Conservation (phyloP, 352 stramenopile genomes). For the Globisporangium middletonii region DNA sequence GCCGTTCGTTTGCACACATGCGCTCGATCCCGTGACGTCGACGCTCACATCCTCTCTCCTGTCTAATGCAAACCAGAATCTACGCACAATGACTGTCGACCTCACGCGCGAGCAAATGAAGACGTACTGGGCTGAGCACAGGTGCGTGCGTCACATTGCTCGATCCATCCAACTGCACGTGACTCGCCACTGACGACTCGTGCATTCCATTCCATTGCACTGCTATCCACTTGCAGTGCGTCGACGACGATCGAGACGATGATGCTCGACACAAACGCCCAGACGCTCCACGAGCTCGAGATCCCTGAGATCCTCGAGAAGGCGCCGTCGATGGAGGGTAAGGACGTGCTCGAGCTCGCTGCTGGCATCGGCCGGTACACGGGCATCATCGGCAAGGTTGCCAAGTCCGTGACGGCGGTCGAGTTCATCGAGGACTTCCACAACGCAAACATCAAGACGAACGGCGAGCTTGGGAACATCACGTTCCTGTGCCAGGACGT, state of each 20-base stretch:
- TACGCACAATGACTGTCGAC: conserved; percentile 39
- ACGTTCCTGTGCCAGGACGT: conserved; percentile 67
- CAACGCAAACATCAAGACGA: conserved; percentile 40
- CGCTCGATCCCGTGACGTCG: no score
- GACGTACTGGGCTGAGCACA: conserved; percentile 77
- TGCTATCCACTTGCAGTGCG: not conserved
- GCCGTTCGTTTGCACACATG: no score
- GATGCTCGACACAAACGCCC: conserved; percentile 82
- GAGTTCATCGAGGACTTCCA: conserved; percentile 82
- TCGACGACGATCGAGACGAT: conserved; percentile 69
- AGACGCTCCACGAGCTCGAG: conserved; percentile 66
- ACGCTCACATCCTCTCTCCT: not conserved
- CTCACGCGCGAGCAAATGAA: conserved; percentile 70
- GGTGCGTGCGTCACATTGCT: conserved; percentile 11
- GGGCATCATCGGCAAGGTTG: conserved; percentile 33
- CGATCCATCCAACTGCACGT: not conserved
- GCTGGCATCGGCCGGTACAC: conserved; percentile 69
- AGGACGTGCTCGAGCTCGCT: conserved; percentile 64
- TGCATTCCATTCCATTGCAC: no score
- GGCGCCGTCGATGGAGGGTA: conserved; percentile 43
- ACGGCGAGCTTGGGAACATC: conserved; percentile 52
- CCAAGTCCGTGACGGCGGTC: conserved; percentile 54
- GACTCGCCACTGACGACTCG: conserved; percentile 4
- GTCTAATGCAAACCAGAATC: not conserved
- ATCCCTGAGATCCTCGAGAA: conserved; percentile 74